Conservation (phyloP, 495 filamentous ascomycete species). For the Letharia columbiana region DNA sequence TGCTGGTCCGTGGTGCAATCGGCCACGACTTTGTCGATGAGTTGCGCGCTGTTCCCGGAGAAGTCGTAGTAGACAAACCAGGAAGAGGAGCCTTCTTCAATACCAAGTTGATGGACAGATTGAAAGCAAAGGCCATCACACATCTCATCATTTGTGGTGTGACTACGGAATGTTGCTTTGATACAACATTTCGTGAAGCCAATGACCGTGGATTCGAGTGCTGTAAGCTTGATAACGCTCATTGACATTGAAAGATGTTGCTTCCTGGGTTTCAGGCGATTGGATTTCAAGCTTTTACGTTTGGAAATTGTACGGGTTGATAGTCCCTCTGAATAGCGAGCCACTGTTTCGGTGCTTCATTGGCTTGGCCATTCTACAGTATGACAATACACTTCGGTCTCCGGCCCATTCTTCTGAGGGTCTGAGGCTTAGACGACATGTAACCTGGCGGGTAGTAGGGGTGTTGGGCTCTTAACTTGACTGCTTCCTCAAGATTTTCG, state of each 20-base stretch:
- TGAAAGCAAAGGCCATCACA: slow-evolving; percentile 55
- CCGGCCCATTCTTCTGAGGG: background rate
- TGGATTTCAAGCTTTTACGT: background rate
- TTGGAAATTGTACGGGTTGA: background rate
- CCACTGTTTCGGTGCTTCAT: background rate
- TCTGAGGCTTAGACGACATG: background rate
- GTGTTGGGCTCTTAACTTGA: background rate
- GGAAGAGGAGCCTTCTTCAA: slow-evolving; percentile 58
- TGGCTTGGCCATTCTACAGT: background rate
- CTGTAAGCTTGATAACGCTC: slow-evolving; percentile 33
- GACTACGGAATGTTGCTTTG: slow-evolving; percentile 64
- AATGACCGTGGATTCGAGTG: slow-evolving; percentile 71
- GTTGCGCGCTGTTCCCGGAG: slow-evolving; percentile 44
- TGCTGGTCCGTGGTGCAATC: slow-evolving; percentile 54
- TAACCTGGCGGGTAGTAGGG: background rate
- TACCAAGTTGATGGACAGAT: slow-evolving; percentile 53
- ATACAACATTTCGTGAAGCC: slow-evolving; percentile 59
- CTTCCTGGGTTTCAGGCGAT: background rate
- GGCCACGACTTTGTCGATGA: slow-evolving; percentile 57
- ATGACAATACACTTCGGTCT: background rate
- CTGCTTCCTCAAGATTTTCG: background rate
- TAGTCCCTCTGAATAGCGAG: background rate
- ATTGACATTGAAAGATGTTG: background rate
- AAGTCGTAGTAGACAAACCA: slow-evolving; percentile 62
- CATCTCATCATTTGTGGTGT: slow-evolving; percentile 60